A percentile compares a stretch with the other conserved stretches of the same genome.
These are phyloP conservation scores for Ettlia oleoabundans DNA, from an alignment of 139 green algal species.

Conservation along the genomic window DNA sequence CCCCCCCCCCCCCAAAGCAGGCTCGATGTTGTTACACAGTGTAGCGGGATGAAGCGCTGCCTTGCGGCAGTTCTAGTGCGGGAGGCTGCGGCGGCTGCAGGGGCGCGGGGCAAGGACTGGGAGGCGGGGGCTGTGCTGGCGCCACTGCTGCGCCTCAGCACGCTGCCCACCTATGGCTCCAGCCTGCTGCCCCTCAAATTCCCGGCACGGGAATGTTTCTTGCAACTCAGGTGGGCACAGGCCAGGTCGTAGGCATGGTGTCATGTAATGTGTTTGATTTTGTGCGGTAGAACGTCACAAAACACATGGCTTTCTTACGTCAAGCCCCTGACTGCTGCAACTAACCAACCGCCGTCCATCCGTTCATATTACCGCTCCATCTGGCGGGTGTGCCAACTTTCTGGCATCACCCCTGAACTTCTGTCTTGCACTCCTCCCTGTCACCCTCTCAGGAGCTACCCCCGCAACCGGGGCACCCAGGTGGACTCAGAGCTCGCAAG, in stretches of 20 bases:
- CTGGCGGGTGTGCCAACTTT: too few species aligned
- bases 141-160: constrained; percentile 23
- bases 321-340: too few species aligned
- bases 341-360: too few species aligned
- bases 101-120: not conserved
- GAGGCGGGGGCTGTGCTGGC: constrained; percentile 5
- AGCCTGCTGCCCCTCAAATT: constrained; percentile 26
- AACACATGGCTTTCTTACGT: not conserved
- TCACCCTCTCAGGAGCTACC: constrained; percentile 22
- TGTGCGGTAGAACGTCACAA: not conserved
- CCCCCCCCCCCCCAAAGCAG: not conserved
- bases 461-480: constrained; percentile 30
- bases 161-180: constrained; percentile 4
- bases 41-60: not conserved
- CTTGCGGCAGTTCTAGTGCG: constrained; percentile 20
- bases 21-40: constrained; percentile 30
- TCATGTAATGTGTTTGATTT: not conserved
- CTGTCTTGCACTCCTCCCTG: not conserved
- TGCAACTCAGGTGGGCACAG: not conserved
- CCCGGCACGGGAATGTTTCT: constrained; percentile 29
- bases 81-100: constrained; percentile 14
- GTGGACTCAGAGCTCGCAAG: not conserved
- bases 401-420: not conserved
- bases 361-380: not conserved
- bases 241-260: not conserved